These are phyloP conservation scores for Coemansia sp. DNA, from an alignment of 192 early-diverging fungal species.

Conservation along the genomic window DNA sequence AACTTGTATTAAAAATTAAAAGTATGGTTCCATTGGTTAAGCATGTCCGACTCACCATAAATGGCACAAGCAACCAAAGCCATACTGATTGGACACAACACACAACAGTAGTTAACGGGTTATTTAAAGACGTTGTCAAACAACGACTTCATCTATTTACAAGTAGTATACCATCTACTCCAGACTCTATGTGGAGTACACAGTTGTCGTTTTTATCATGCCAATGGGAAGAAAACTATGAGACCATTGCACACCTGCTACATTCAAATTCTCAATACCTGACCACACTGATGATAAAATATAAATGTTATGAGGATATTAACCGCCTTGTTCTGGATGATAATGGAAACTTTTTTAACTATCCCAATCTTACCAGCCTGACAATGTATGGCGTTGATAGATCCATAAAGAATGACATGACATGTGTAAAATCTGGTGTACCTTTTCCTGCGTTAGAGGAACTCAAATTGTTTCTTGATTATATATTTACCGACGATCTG, in stretches of 20 bases:
- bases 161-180: background rate
- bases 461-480: constrained; percentile 8
- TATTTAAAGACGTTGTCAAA: background rate
- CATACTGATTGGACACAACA: background rate
- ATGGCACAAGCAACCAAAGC: background rate
- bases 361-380: background rate
- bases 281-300: background rate
- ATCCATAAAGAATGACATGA: background rate
- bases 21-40: background rate
- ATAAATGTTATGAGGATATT: background rate
- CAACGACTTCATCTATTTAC: background rate
- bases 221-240: background rate
- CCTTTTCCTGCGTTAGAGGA: constrained; percentile 16
- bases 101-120: background rate
- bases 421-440: background rate
- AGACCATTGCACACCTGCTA: background rate
- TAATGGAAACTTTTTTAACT: background rate
- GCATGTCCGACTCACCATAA: background rate
- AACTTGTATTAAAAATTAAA: background rate
- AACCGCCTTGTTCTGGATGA: background rate
- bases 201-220: background rate
- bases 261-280: background rate
- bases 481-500: constrained; percentile 18
- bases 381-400: background rate
- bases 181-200: background rate